Evolutionary conservation across 2,329 filamentous ascomycete genomes (phyloP).

Genomic region (Tolypocladium album): DNA sequence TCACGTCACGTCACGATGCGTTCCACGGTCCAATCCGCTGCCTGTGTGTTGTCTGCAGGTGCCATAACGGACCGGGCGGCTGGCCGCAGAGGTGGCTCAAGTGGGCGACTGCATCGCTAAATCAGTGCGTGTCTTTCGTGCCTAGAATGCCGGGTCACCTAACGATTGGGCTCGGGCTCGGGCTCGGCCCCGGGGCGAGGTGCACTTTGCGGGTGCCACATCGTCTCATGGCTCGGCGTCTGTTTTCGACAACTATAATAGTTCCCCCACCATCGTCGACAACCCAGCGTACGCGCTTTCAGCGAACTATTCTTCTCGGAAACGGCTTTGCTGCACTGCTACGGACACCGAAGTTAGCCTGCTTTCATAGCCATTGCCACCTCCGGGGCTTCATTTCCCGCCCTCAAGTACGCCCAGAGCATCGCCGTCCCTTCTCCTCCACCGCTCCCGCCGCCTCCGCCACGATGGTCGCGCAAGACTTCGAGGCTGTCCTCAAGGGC

Average conservation of each 20-base stretch:
- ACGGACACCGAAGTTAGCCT: neutral
- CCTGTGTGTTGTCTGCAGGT: neutral
- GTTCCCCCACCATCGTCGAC: neutral
- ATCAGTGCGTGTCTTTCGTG: neutral
- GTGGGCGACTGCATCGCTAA: neutral
- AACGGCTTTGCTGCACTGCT: neutral
- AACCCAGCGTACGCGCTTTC: neutral
- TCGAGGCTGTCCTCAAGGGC: slow-evolving; percentile 43
- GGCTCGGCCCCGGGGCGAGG: neutral
- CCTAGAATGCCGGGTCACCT: neutral
- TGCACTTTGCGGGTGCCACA: neutral
- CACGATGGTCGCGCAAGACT: slow-evolving; percentile 29
- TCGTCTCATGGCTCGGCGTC: neutral
- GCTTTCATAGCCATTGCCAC: neutral
- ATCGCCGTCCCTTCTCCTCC: neutral
- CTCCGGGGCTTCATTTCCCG: neutral
- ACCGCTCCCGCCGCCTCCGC: neutral
- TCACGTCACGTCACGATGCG: neutral
- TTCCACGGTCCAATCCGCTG: neutral
- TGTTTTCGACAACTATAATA: neutral
- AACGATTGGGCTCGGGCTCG: too few species aligned
- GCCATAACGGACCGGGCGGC: neutral
- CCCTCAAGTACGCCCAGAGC: neutral
- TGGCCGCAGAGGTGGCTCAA: neutral
- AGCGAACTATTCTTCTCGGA: neutral